phyloP scores from a whole-genome alignment of 2,329 filamentous ascomycete genomes.

The Trichoderma polysporum region DNA sequence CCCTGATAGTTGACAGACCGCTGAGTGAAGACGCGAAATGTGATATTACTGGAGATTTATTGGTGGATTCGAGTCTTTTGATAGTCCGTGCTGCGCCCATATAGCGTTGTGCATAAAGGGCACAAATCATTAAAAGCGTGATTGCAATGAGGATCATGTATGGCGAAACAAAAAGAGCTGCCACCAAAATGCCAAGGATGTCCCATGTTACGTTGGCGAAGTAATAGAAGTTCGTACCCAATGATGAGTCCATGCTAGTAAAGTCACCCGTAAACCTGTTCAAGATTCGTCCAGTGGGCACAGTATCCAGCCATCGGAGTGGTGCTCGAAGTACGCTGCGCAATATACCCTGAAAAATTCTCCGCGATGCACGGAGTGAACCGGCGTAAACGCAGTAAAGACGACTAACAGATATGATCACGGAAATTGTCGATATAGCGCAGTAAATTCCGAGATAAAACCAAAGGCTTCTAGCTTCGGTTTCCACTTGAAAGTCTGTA shows the following conservation, averaged over 20 bases:
- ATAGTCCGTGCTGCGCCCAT: constrained; percentile 11
- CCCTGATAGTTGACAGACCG: constrained; percentile 3
- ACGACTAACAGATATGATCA: constrained; percentile 4
- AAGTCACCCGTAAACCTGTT: constrained; percentile 12
- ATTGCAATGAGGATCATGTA: constrained; percentile 13
- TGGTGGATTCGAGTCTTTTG: constrained; percentile 13
- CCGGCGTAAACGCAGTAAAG: constrained; percentile 6
- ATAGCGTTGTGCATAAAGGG: constrained; percentile 3
- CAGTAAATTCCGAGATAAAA: constrained; percentile 14
- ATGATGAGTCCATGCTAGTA: constrained; percentile 8
- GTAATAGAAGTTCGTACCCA: constrained; percentile 10
- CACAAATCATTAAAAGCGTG: not conserved
- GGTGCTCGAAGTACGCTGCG: constrained; percentile 14
- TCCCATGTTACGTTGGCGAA: constrained; percentile 5
- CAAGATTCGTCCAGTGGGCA: constrained; percentile 8
- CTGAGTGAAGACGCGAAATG: constrained; percentile 8
- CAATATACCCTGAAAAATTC: constrained; percentile 8
- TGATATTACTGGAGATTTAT: constrained; percentile 12
- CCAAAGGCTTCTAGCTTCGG: not conserved
- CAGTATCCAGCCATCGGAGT: constrained; percentile 9
- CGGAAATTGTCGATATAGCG: not conserved
- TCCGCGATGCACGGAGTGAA: constrained; percentile 7
- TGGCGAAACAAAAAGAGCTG: constrained; percentile 5
- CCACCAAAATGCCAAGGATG: constrained; percentile 2
- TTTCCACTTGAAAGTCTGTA: not conserved